phyloP scores from a whole-genome alignment of 495 filamentous ascomycete genomes.

The Daldinia childiae region DNA sequence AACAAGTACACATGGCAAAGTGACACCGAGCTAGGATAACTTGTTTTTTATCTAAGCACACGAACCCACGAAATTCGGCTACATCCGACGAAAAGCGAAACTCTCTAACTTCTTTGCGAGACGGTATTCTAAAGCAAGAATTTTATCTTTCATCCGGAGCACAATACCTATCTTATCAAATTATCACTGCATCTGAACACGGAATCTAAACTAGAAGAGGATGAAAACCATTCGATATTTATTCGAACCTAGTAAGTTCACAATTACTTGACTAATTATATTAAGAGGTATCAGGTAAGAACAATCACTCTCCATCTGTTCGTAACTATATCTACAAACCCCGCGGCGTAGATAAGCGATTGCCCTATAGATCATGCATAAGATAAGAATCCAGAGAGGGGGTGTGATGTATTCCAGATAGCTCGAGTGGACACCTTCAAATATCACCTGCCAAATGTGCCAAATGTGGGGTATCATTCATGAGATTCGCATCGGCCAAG shows the following conservation, averaged over 20 bases:
- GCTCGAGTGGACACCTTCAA: neutral
- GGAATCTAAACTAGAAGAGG: neutral
- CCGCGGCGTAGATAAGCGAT: conserved; percentile 32
- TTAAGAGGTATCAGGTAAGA: neutral
- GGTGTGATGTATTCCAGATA: neutral
- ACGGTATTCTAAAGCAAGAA: neutral
- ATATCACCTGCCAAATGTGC: conserved; percentile 12
- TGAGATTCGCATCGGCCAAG: conserved; percentile 5
- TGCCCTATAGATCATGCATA: conserved; percentile 6
- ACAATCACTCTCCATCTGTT: neutral
- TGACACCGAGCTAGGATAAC: neutral
- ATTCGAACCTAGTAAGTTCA: neutral
- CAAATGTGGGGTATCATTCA: conserved; percentile 22
- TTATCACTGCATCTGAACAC: neutral
- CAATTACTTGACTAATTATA: neutral
- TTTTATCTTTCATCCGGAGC: neutral
- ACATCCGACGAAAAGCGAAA: conserved; percentile 20
- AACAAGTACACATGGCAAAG: neutral
- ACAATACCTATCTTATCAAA: conserved; percentile 5
- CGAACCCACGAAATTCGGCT: conserved; percentile 8
- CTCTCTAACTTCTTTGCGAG: neutral
- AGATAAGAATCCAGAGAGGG: conserved; percentile 23
- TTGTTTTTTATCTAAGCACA: neutral
- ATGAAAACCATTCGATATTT: neutral
- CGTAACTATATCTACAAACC: conserved; percentile 8